These are phyloP conservation scores for Pseudocercospora ulei DNA, from an alignment of 2,329 filamentous ascomycete species.

Conservation along the genomic window DNA sequence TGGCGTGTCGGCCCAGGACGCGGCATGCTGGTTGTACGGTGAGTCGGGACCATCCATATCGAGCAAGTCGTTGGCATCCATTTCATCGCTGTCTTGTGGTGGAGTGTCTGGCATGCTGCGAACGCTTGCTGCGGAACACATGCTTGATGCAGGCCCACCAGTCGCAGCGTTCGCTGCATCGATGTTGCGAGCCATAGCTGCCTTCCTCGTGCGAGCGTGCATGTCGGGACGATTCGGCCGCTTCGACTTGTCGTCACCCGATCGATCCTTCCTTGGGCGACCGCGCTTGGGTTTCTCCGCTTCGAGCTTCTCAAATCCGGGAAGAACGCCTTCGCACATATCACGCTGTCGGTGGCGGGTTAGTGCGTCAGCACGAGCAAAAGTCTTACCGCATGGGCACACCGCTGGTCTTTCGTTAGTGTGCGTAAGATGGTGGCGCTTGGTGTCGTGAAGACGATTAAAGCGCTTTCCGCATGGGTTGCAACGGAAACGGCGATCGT, in stretches of 20 bases:
- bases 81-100: slow-evolving; percentile 27
- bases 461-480: slow-evolving; percentile 92
- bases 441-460: slow-evolving; percentile 91
- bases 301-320: slow-evolving; percentile 50
- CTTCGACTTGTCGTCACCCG: slow-evolving; percentile 21
- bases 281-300: slow-evolving; percentile 60
- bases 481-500: slow-evolving; percentile 90
- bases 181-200: slow-evolving; percentile 44
- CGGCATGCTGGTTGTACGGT: slow-evolving; percentile 21
- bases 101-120: slow-evolving; percentile 32
- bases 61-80: slow-evolving; percentile 29
- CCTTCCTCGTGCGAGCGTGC: slow-evolving; percentile 50
- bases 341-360: slow-evolving; percentile 89
- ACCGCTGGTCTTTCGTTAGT: slow-evolving; percentile 91
- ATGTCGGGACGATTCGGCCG: slow-evolving; percentile 42
- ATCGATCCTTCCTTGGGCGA: slow-evolving; percentile 52
- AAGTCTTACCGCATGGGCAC: slow-evolving; percentile 87
- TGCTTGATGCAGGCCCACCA: slow-evolving; percentile 21
- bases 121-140: slow-evolving; percentile 28
- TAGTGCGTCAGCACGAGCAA: slow-evolving; percentile 87
- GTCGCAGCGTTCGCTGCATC: slow-evolving; percentile 21
- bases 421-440: slow-evolving; percentile 95
- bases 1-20: slow-evolving; percentile 30
- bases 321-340: slow-evolving; percentile 92
- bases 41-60: slow-evolving; percentile 24